Evolutionary conservation across 1,284 basidiomycete genomes (phyloP).

Genomic region (Ganoderma resinaceum): DNA sequence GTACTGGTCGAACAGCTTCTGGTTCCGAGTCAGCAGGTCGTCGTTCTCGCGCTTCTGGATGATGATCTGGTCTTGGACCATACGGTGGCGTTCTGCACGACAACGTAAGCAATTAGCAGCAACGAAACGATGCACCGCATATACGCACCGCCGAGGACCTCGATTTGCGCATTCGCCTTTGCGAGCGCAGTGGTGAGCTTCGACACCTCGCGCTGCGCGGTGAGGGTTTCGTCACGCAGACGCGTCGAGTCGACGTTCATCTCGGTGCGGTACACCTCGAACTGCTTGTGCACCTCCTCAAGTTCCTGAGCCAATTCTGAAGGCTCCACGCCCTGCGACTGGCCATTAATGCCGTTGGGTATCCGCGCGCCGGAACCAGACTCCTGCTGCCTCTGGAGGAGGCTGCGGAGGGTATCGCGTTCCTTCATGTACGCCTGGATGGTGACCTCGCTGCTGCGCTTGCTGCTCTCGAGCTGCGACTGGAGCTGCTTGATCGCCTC

Average conservation of each 20-base stretch:
- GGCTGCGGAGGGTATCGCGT: slow-evolving; percentile 83
- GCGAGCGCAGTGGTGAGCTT: slow-evolving; percentile 74
- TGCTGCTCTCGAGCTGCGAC: slow-evolving; percentile 74
- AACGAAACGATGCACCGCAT: not conserved
- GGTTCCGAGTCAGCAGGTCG: slow-evolving; percentile 67
- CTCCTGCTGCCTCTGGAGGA: slow-evolving; percentile 62
- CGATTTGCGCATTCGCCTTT: slow-evolving; percentile 82
- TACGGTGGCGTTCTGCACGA: slow-evolving; percentile 65
- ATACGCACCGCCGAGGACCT: slow-evolving; percentile 70
- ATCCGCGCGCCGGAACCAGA: slow-evolving; percentile 21
- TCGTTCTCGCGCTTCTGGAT: slow-evolving; percentile 67
- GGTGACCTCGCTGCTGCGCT: slow-evolving; percentile 71
- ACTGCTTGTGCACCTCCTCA: slow-evolving; percentile 75
- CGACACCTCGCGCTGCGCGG: slow-evolving; percentile 72
- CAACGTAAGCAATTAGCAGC: slow-evolving; percentile 9
- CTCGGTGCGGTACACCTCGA: slow-evolving; percentile 82
- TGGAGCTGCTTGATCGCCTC: slow-evolving; percentile 85
- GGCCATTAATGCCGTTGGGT: slow-evolving; percentile 45
- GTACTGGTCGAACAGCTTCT: slow-evolving; percentile 73
- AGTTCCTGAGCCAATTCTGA: slow-evolving; percentile 60
- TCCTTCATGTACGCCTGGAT: slow-evolving; percentile 87
- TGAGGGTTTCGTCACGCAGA: slow-evolving; percentile 72
- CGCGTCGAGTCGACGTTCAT: slow-evolving; percentile 76
- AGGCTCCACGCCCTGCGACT: slow-evolving; percentile 31
- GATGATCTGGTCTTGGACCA: slow-evolving; percentile 67